Percentiles rank a stretch among this genome's conserved stretches.
Evolutionary conservation across 2,329 filamentous ascomycete genomes (phyloP).

Genomic region (Colletotrichum spinosum): DNA sequence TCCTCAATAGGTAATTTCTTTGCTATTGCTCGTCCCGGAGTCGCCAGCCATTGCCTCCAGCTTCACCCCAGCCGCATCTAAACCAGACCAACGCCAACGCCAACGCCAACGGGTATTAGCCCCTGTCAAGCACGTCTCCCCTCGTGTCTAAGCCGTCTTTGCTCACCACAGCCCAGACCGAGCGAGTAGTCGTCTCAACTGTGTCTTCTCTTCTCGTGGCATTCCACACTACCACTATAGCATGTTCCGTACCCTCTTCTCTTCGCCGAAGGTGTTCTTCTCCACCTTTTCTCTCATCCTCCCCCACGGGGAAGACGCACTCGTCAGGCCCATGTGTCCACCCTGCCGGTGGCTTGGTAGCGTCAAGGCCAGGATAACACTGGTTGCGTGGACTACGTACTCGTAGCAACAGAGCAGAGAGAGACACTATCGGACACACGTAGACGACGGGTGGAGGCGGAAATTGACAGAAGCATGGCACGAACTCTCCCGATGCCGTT

Average conservation of each 20-base stretch:
- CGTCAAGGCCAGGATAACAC: too few species aligned
- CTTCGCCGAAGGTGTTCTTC: slow-evolving; percentile 15
- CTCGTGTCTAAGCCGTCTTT: slow-evolving; percentile 8
- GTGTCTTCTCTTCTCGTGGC: not conserved
- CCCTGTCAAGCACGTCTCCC: not conserved
- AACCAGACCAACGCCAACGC: too few species aligned
- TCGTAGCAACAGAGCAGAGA: too few species aligned
- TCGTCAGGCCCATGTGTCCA: slow-evolving; percentile 2
- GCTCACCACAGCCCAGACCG: slow-evolving; percentile 23
- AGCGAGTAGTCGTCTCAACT: not conserved
- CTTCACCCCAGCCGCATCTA: not conserved
- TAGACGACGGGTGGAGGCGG: too few species aligned
- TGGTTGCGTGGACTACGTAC: too few species aligned
- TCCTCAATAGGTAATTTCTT: slow-evolving; percentile 18
- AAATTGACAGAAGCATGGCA: not conserved
- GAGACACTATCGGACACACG: too few species aligned
- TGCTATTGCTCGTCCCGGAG: too few species aligned
- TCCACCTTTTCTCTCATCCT: slow-evolving; percentile 6
- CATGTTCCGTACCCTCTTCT: not conserved
- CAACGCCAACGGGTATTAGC: not conserved
- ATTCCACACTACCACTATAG: not conserved
- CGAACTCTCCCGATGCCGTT: not conserved
- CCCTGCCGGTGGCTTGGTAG: not conserved
- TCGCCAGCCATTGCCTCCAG: not conserved
- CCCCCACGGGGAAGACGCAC: slow-evolving; percentile 19